Evolutionary conservation across 2,329 filamentous ascomycete genomes (phyloP).

Genomic region (Mariannaea elegans): DNA sequence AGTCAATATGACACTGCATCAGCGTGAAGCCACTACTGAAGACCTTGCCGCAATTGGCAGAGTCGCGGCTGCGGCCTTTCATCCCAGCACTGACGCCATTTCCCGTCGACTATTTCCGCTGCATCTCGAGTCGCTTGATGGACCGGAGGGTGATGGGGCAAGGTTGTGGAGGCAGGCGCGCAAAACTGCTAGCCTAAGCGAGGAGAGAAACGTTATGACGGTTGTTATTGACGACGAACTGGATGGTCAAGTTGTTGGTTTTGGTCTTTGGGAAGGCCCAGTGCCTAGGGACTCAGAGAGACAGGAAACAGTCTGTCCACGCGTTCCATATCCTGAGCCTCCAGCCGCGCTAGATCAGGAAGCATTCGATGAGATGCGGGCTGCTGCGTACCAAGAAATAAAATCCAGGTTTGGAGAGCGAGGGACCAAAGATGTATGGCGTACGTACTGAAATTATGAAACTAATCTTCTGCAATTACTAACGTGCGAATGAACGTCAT

Average conservation of each 20-base stretch:
- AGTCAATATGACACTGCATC: background rate
- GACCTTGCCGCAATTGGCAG: constrained; percentile 11
- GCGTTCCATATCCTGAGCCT: background rate
- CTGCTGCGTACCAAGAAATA: background rate
- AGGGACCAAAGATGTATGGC: constrained; percentile 12
- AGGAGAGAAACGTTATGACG: background rate
- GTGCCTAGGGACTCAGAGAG: background rate
- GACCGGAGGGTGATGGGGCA: background rate
- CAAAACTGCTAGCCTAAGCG: constrained; percentile 10
- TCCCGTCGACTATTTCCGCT: constrained; percentile 3
- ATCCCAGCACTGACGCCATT: constrained; percentile 9
- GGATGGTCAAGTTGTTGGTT: constrained; percentile 6
- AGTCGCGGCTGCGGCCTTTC: constrained; percentile 11
- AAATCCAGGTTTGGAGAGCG: constrained; percentile 4
- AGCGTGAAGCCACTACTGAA: background rate
- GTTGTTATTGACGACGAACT: background rate
- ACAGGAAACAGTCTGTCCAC: background rate
- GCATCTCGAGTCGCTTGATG: background rate
- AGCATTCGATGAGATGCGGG: constrained; percentile 3
- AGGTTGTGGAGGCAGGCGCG: constrained; percentile 12
- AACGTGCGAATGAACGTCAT: too few species aligned
- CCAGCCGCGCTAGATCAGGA: background rate
- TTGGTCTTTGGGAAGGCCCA: constrained; percentile 13
- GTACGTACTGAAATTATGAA: background rate
- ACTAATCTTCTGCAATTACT: too few species aligned